Evolutionary conservation across 2,329 filamentous ascomycete genomes (phyloP), one percentile per base, ranked within the genome.

Genomic region (Fusarium sp.): DNA sequence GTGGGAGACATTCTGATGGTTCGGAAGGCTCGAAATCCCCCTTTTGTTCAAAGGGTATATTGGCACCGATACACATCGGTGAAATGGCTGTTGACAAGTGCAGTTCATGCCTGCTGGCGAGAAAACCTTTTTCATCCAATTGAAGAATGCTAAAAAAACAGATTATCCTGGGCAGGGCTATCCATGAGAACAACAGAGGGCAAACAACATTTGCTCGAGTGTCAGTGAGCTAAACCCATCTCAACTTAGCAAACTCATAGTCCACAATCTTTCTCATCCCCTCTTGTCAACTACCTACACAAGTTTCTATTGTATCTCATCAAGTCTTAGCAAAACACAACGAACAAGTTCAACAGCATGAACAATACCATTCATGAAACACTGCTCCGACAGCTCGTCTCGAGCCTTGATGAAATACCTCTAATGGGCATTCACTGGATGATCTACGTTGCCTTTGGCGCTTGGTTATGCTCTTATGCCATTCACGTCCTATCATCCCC

Each of bases 91-190:
- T 6, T n/a, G 15, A 12, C 1, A 0, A 48, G 12, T 31, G 14
- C 21, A 9, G 3, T 7, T 16, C 9, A n/a, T 9, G 21, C 10
- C 21, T 29, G 21, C 27, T 6, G 11, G 3, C 21, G 10, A 15
- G 3, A 6, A 7, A 10, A 18, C 7, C 27, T n/a, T 48, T 31
- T 9, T 0, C 27, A 18, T 18, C 27, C 27, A 29, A 11, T 48
- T 3, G 5, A n/a, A n/a, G 3, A 8, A 4, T 8, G 10, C 10
- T 16, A 5, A n/a, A 29, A 27, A 27, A 29, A 2, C 1, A 16
- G 4, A n/a, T 16, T 6, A n/a, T 7, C 10, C 1, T 11, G 7
- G 0, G 14, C 4, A n/a, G n/a, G 7, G 1, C 6, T 8, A 16
- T 29, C 4, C 0, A 0, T 33, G 11, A 25, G 7, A 3, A 21